Percentiles rank a stretch among this genome's conserved stretches.
These are phyloP conservation scores for Polygonum maritimum DNA, from an alignment of 148 eudicot species.

Conservation along the genomic window DNA sequence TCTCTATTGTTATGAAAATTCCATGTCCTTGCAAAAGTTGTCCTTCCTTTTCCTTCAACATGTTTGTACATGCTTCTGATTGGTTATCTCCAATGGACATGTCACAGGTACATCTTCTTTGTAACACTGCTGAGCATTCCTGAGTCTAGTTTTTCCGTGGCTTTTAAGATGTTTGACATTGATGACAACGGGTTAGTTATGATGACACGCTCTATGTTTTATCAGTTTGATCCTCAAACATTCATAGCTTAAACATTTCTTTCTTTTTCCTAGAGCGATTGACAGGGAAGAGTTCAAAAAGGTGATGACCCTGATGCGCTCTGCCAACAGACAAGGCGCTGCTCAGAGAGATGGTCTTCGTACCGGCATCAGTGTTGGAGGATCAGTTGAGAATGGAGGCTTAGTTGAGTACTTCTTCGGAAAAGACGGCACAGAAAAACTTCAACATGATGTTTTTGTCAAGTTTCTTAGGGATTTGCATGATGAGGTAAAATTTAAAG, in stretches of 20 bases:
- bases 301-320: slow-evolving; percentile 57
- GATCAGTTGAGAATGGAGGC: slow-evolving; percentile 69
- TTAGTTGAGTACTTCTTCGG: slow-evolving; percentile 75
- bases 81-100: neutral
- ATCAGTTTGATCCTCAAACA: neutral
- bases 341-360: slow-evolving; percentile 65
- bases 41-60: neutral
- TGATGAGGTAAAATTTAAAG: slow-evolving; percentile 45
- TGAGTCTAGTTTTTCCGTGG: slow-evolving; percentile 59
- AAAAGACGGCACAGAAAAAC: slow-evolving; percentile 41
- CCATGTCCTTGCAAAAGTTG: neutral
- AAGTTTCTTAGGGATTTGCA: slow-evolving; percentile 61
- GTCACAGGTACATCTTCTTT: slow-evolving; percentile 59
- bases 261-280: slow-evolving; percentile 41
- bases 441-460: slow-evolving; percentile 61
- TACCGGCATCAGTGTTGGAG: slow-evolving; percentile 48
- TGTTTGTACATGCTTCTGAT: neutral
- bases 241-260: neutral
- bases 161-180: slow-evolving; percentile 63
- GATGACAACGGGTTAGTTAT: slow-evolving; percentile 47
- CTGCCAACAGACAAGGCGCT: slow-evolving; percentile 79
- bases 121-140: slow-evolving; percentile 67
- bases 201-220: neutral
- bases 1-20: neutral
- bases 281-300: slow-evolving; percentile 65